Percentiles rank a stretch among this genome's conserved stretches.
These are phyloP conservation scores for Peribolospora baueri DNA, from an alignment of 768 basidiomycete genomes.

Conservation along the genomic window DNA sequence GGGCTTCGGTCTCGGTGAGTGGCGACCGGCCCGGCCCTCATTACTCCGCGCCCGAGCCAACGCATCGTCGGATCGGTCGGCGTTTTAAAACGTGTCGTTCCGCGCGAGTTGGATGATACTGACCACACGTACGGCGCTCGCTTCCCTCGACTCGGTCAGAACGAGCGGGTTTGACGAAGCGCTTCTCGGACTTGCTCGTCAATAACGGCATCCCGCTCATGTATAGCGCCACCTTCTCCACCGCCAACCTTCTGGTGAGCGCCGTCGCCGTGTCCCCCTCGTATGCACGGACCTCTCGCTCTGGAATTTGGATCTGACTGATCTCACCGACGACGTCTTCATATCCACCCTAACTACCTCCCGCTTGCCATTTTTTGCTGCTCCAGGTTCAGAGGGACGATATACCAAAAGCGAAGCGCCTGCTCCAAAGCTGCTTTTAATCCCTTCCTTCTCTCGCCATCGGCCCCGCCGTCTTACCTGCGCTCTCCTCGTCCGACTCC, in stretches of 20 bases:
- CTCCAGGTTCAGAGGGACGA: too few relatives aligned
- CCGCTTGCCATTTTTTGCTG: too few relatives aligned
- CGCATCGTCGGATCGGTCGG: background rate
- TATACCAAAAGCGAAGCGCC: too few relatives aligned
- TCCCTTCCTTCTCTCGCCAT: too few relatives aligned
- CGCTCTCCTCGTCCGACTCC: too few relatives aligned
- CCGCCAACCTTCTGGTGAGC: background rate
- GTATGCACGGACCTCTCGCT: background rate
- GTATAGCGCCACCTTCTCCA: background rate
- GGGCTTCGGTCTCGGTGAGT: conserved; percentile 42
- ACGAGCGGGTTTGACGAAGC: conserved; percentile 52
- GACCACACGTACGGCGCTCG: background rate
- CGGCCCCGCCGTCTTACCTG: too few relatives aligned
- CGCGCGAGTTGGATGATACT: background rate
- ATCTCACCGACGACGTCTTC: too few relatives aligned
- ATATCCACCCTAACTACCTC: too few relatives aligned
- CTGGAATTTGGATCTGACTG: background rate
- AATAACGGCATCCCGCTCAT: conserved; percentile 26
- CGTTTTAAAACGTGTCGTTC: background rate
- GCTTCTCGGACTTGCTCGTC: conserved; percentile 47
- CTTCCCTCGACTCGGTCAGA: conserved; percentile 22
- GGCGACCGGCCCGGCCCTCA: background rate
- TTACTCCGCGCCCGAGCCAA: conserved; percentile 1
- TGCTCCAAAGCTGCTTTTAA: too few relatives aligned
- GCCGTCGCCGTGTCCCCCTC: background rate